These are phyloP conservation scores for Epichloe elymi DNA, from an alignment of 2,329 filamentous ascomycete genomes.

Conservation along the genomic window DNA sequence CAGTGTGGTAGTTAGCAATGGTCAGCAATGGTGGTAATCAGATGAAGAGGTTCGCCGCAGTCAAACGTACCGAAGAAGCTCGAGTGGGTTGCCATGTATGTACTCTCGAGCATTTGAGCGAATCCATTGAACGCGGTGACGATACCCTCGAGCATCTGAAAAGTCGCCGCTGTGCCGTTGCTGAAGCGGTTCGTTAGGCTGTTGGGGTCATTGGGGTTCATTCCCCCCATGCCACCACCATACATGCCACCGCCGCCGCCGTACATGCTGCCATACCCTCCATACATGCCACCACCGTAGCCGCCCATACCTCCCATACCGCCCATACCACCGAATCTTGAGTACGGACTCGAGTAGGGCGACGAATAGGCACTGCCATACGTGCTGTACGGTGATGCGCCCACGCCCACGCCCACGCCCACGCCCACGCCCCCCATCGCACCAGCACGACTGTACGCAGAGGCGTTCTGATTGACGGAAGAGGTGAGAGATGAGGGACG, in stretches of 20 bases:
- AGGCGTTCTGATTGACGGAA: slow-evolving; percentile 77
- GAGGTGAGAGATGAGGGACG: slow-evolving; percentile 66
- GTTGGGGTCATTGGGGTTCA: slow-evolving; percentile 66
- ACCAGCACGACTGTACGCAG: slow-evolving; percentile 54
- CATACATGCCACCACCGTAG: slow-evolving; percentile 30
- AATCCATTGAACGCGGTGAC: slow-evolving; percentile 95
- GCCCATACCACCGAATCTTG: slow-evolving; percentile 32
- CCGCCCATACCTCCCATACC: slow-evolving; percentile 19
- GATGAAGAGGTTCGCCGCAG: neutral
- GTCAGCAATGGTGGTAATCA: neutral
- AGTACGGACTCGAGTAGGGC: slow-evolving; percentile 29
- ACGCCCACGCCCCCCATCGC: slow-evolving; percentile 25
- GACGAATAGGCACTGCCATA: slow-evolving; percentile 26
- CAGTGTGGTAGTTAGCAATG: neutral
- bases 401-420: slow-evolving; percentile 21
- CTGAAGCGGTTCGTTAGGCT: slow-evolving; percentile 92
- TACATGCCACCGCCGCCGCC: slow-evolving; percentile 25
- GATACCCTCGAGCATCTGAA: slow-evolving; percentile 95
- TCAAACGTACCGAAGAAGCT: slow-evolving; percentile 77
- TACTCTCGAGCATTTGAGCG: slow-evolving; percentile 98
- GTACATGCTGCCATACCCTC: slow-evolving; percentile 25
- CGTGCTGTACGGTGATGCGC: slow-evolving; percentile 36
- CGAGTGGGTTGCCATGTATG: slow-evolving; percentile 98
- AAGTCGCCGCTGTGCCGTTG: slow-evolving; percentile 90
- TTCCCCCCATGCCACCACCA: slow-evolving; percentile 26